These are phyloP conservation scores for Talaromyces borbonicus DNA, from an alignment of 495 filamentous ascomycete genomes.

Conservation along the genomic window DNA sequence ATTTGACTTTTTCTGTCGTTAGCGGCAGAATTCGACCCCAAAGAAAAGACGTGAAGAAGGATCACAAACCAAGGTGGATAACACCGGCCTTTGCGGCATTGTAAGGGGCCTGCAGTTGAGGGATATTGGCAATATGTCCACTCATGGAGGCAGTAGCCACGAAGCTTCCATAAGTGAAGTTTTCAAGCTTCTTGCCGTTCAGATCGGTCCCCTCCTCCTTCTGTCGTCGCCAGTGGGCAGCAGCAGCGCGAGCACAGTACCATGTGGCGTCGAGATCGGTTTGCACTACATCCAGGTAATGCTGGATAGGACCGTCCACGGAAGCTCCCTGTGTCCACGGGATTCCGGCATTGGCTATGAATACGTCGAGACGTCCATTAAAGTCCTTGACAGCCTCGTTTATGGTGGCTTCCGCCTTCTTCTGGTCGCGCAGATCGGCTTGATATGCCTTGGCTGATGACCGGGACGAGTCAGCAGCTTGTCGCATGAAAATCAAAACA, in stretches of 20 bases:
- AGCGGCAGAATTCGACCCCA: not conserved
- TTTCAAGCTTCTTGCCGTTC: conserved; percentile 56
- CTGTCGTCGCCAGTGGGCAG: conserved; percentile 55
- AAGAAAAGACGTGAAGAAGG: not conserved
- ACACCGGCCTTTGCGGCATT: conserved; percentile 30
- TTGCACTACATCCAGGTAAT: conserved; percentile 57
- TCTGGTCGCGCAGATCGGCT: conserved; percentile 52
- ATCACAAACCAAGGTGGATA: conserved; percentile 17
- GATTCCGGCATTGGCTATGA: conserved; percentile 73
- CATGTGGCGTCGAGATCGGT: conserved; percentile 77
- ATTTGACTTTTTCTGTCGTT: conserved; percentile 10
- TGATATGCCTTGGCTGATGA: conserved; percentile 63
- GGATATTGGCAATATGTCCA: conserved; percentile 35
- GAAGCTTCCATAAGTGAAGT: conserved; percentile 41
- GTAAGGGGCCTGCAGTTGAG: conserved; percentile 34
- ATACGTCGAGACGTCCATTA: conserved; percentile 65
- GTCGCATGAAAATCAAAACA: not conserved
- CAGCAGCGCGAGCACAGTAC: conserved; percentile 73
- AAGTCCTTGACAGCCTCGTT: conserved; percentile 56
- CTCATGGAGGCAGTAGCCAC: conserved; percentile 36
- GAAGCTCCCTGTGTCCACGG: conserved; percentile 61
- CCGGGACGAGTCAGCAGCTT: conserved; percentile 1
- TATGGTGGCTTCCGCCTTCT: conserved; percentile 47
- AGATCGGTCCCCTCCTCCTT: conserved; percentile 55
- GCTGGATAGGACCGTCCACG: conserved; percentile 52